These are phyloP conservation scores for Ustilago sp. DNA, from an alignment of 1,284 basidiomycete genomes.

Conservation along the genomic window DNA sequence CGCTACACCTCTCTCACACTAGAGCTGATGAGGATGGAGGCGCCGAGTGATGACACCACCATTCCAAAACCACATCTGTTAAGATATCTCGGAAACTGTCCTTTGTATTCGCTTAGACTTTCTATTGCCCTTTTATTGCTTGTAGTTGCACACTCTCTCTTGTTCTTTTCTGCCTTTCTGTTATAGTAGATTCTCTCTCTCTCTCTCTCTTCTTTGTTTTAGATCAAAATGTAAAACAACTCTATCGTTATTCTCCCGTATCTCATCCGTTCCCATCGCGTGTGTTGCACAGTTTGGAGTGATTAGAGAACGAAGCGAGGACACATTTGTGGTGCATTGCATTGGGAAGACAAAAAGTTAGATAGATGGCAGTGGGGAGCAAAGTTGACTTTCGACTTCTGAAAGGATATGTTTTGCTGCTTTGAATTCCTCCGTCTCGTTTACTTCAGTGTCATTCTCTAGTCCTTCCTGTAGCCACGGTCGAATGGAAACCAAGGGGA, in stretches of 20 bases:
- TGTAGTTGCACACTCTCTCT: not conserved
- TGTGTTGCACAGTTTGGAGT: not conserved
- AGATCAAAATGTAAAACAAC: no score
- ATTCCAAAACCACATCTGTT: not conserved
- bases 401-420: constrained; percentile 16
- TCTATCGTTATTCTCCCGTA: no score
- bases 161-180: not conserved
- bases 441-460: not conserved
- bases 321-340: no score
- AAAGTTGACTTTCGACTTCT: not conserved
- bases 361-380: constrained; percentile 9
- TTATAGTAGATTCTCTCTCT: not conserved
- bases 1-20: constrained; percentile 25
- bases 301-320: no score
- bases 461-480: constrained; percentile 21
- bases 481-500: not conserved
- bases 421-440: constrained; percentile 5
- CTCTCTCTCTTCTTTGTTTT: no score
- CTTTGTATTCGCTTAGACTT: not conserved
- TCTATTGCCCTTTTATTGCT: not conserved
- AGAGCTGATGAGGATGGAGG: constrained; percentile 20
- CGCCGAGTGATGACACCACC: constrained; percentile 12
- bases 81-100: not conserved
- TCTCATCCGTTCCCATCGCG: no score
- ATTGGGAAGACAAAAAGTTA: not conserved